Percentiles rank a stretch among this genome's conserved stretches.
phyloP scores from a whole-genome alignment of 1,139 yeast species.

The Wickerhamomyces sp. region DNA sequence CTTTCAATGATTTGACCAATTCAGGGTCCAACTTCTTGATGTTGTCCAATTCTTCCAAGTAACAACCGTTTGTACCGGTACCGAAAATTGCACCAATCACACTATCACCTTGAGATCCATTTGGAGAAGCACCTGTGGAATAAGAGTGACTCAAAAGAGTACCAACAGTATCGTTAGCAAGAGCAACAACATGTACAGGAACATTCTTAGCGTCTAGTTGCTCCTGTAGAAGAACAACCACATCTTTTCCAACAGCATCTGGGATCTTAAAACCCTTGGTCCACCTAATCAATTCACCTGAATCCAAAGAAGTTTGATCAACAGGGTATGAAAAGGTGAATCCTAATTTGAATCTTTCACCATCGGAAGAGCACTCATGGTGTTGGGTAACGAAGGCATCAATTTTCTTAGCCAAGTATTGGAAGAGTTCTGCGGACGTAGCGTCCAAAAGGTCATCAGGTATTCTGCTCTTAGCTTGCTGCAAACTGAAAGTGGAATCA shows the following conservation, averaged over 20 bases:
- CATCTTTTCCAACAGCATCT: constrained; percentile 80
- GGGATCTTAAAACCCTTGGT: constrained; percentile 87
- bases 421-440: constrained; percentile 54
- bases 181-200: constrained; percentile 77
- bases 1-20: constrained; percentile 35
- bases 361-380: constrained; percentile 37
- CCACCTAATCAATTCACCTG: constrained; percentile 87
- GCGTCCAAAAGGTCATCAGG: constrained; percentile 71
- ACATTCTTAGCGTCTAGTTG: constrained; percentile 54
- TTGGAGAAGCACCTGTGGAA: constrained; percentile 41
- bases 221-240: constrained; percentile 64
- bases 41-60: constrained; percentile 65
- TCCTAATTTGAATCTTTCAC: constrained; percentile 59
- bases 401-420: constrained; percentile 68
- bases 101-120: constrained; percentile 61
- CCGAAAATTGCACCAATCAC: constrained; percentile 89
- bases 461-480: constrained; percentile 68
- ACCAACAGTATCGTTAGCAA: constrained; percentile 94
- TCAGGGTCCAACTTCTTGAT: constrained; percentile 60
- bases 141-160: constrained; percentile 86
- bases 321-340: constrained; percentile 94
- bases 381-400: constrained; percentile 56
- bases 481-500: constrained; percentile 67
- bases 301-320: constrained; percentile 69
- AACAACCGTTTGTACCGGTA: constrained; percentile 96